These are phyloP conservation scores for Mycena polygramma DNA, from an alignment of 768 basidiomycete species.

Conservation along the genomic window DNA sequence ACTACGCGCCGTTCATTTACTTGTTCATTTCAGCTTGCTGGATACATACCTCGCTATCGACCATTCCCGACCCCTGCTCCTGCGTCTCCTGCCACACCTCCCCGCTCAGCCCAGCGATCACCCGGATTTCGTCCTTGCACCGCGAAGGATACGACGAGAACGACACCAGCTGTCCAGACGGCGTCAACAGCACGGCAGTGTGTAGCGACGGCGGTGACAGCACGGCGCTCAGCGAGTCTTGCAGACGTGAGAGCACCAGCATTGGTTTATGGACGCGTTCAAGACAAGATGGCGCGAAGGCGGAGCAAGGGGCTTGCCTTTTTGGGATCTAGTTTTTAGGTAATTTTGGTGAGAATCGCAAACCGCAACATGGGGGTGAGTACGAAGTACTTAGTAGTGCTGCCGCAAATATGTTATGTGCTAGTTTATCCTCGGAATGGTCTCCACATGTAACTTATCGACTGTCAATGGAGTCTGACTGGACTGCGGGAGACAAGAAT, in stretches of 20 bases:
- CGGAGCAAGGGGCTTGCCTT: too few species aligned
- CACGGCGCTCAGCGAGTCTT: slow-evolving; percentile 73
- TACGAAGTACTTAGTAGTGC: too few species aligned
- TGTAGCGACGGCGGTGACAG: slow-evolving; percentile 73
- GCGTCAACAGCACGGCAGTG: slow-evolving; percentile 78
- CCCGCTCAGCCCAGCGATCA: slow-evolving; percentile 77
- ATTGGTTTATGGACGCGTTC: slow-evolving; percentile 49
- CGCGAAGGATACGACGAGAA: slow-evolving; percentile 67
- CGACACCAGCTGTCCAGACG: slow-evolving; percentile 81
- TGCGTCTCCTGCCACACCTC: slow-evolving; percentile 86
- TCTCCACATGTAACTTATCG: too few species aligned
- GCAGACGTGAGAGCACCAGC: slow-evolving; percentile 78
- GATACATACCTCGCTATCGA: slow-evolving; percentile 78
- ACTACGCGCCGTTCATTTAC: slow-evolving; percentile 52
- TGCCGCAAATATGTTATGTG: too few species aligned
- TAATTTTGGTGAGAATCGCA: too few species aligned
- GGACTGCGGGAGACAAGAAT: too few species aligned
- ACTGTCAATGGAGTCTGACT: too few species aligned
- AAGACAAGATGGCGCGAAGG: not conserved
- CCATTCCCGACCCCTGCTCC: slow-evolving; percentile 76
- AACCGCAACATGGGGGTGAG: too few species aligned
- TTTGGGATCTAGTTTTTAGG: too few species aligned
- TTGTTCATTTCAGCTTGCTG: too few species aligned
- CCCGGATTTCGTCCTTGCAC: slow-evolving; percentile 80
- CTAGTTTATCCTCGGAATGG: too few species aligned